These are phyloP conservation scores for Trichosporon sp. DNA, from an alignment of 1,284 basidiomycete species.

Conservation along the genomic window DNA sequence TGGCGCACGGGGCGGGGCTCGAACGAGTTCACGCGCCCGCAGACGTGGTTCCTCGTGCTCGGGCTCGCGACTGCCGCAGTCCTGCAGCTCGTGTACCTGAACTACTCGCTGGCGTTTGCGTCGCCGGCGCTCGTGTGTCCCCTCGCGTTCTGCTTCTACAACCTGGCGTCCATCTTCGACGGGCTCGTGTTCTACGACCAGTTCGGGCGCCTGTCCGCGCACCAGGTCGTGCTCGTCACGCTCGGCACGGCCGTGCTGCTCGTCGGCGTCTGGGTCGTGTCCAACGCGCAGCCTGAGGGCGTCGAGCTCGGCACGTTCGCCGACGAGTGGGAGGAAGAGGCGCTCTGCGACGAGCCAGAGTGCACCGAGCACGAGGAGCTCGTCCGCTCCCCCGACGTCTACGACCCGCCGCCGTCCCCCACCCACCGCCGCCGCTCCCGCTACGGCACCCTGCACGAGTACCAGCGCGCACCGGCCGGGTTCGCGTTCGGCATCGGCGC, in stretches of 20 bases:
- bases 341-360: conserved; percentile 18
- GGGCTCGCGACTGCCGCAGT: conserved; percentile 39
- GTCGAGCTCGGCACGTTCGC: conserved; percentile 50
- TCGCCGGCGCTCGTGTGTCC: conserved; percentile 89
- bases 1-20: conserved; percentile 54
- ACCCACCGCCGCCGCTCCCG: conserved; percentile 22
- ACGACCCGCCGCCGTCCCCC: conserved; percentile 22
- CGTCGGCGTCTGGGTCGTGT: conserved; percentile 83
- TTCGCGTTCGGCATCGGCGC: conserved; percentile 50
- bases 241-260: conserved; percentile 77
- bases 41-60: conserved; percentile 44
- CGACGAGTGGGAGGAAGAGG: conserved; percentile 27
- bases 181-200: conserved; percentile 90
- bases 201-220: conserved; percentile 64
- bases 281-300: conserved; percentile 46
- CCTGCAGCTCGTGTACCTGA: conserved; percentile 76
- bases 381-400: conserved; percentile 3
- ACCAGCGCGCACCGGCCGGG: conserved; percentile 38
- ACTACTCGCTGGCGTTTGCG: conserved; percentile 77
- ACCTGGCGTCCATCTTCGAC: conserved; percentile 76
- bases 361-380: conserved; percentile 25
- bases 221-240: conserved; percentile 68
- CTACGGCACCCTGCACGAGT: conserved; percentile 47
- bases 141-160: conserved; percentile 94
- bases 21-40: conserved; percentile 70